These are phyloP conservation scores for Graphilbum fragrans DNA, from an alignment of 2,329 filamentous ascomycete species.

Conservation along the genomic window DNA sequence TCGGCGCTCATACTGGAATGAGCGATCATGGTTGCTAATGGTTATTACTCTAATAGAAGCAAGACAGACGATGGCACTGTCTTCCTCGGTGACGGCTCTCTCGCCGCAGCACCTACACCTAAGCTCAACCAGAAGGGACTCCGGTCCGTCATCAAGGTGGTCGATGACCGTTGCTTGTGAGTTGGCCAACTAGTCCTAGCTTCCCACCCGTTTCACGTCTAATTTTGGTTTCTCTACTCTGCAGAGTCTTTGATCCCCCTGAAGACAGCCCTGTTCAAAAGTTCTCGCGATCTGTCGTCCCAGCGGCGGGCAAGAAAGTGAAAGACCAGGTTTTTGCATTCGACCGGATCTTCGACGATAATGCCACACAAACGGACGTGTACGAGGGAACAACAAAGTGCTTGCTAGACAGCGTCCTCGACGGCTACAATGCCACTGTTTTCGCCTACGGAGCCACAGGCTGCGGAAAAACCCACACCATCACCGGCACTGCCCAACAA, in stretches of 20 bases:
- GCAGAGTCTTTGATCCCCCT: conserved; percentile 91
- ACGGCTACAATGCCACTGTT: conserved; percentile 97
- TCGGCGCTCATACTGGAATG: too few species aligned
- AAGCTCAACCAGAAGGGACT: conserved; percentile 81
- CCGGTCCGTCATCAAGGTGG: conserved; percentile 83
- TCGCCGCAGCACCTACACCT: conserved; percentile 75
- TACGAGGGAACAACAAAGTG: conserved; percentile 86
- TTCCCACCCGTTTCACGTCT: not conserved
- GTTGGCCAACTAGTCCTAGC: conserved; percentile 22
- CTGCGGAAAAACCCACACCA: conserved; percentile 97
- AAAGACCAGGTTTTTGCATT: conserved; percentile 98
- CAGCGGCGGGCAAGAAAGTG: conserved; percentile 70
- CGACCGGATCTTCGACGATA: conserved; percentile 94
- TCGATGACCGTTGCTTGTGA: conserved; percentile 92
- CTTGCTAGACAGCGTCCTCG: conserved; percentile 87
- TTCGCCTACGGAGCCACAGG: conserved; percentile 97
- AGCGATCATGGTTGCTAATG: too few species aligned
- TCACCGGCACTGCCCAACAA: conserved; percentile 80
- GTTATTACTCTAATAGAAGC: conserved; percentile 30
- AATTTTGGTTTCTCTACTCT: not conserved
- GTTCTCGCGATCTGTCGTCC: conserved; percentile 71
- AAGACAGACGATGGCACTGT: conserved; percentile 72
- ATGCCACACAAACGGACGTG: conserved; percentile 80
- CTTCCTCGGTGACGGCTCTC: conserved; percentile 92
- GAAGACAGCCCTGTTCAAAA: conserved; percentile 87